phyloP scores from a whole-genome alignment of 495 filamentous ascomycete species.

The Neurospora sp. region DNA sequence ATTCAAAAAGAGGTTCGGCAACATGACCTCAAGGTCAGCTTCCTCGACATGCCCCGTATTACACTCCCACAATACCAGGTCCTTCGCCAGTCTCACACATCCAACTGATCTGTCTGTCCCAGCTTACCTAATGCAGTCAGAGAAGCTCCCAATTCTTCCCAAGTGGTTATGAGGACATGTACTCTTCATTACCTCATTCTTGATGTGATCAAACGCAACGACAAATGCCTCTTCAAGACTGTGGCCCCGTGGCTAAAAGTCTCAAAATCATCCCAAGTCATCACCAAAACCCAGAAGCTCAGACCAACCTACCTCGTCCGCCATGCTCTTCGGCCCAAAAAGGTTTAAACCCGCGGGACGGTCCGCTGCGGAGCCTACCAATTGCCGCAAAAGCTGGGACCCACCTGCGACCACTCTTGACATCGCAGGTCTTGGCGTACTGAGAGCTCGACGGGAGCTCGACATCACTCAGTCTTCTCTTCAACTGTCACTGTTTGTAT shows the following conservation, averaged over 20 bases:
- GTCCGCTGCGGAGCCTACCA: not conserved
- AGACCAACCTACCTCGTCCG: not conserved
- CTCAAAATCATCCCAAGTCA: not conserved
- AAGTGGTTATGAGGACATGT: too few relatives aligned
- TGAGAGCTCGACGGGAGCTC: not conserved
- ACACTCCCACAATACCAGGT: too few relatives aligned
- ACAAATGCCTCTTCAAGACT: too few relatives aligned
- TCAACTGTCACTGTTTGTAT: not conserved
- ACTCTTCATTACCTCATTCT: too few relatives aligned
- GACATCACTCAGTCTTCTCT: not conserved
- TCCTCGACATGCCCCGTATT: too few relatives aligned
- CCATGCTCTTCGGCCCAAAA: not conserved
- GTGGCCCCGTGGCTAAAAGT: not conserved
- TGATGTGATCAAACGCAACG: too few relatives aligned
- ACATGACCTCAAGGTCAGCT: too few relatives aligned
- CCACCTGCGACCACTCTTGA: not conserved
- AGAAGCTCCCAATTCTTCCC: too few relatives aligned
- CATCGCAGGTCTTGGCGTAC: not conserved
- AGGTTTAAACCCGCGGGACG: not conserved
- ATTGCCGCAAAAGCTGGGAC: not conserved
- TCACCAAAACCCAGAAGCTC: not conserved
- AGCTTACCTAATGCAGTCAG: too few relatives aligned
- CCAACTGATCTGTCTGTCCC: too few relatives aligned
- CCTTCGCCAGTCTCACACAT: too few relatives aligned
- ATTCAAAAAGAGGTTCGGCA: too few relatives aligned